Evolutionary conservation across 225 moss, liverwort and hornwort genomes (phyloP).

Genomic region (Lunularia cruciata): DNA sequence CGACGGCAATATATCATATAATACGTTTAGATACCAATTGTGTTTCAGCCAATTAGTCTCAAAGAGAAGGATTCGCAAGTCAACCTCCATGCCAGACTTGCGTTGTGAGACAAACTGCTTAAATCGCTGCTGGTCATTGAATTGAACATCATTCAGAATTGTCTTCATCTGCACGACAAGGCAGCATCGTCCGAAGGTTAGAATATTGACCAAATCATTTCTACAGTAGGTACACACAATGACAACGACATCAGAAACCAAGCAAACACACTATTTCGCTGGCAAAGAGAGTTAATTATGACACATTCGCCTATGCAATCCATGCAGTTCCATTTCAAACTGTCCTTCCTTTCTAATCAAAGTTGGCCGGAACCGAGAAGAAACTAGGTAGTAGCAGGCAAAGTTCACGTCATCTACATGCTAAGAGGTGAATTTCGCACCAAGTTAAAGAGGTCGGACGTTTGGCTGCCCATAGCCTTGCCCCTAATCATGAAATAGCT

Average conservation of each 20-base stretch:
- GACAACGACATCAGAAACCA: not conserved
- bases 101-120: slow-evolving; percentile 95
- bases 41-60: too few relatives aligned
- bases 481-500: slow-evolving; percentile 83
- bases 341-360: too few relatives aligned
- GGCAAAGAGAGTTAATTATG: not conserved
- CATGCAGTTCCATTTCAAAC: too few relatives aligned
- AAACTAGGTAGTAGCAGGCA: too few relatives aligned
- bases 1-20: too few relatives aligned
- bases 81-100: slow-evolving; percentile 98
- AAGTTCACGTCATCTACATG: too few relatives aligned
- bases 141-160: slow-evolving; percentile 89
- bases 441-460: slow-evolving; percentile 80
- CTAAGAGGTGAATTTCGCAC: slow-evolving; percentile 30
- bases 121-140: slow-evolving; percentile 74
- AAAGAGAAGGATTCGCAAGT: slow-evolving; percentile 1
- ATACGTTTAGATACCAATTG: too few relatives aligned
- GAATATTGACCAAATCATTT: not conserved
- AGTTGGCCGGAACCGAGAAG: too few relatives aligned
- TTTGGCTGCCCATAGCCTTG: slow-evolving; percentile 89
- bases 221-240: not conserved
- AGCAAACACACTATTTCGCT: not conserved
- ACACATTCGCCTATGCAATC: too few relatives aligned
- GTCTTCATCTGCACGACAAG: slow-evolving; percentile 67
- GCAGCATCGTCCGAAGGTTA: not conserved